Percentiles rank a stretch among this genome's conserved stretches.
Evolutionary conservation across 2,329 filamentous ascomycete species (phyloP).

Genomic region (Lachnellula willkommii): DNA sequence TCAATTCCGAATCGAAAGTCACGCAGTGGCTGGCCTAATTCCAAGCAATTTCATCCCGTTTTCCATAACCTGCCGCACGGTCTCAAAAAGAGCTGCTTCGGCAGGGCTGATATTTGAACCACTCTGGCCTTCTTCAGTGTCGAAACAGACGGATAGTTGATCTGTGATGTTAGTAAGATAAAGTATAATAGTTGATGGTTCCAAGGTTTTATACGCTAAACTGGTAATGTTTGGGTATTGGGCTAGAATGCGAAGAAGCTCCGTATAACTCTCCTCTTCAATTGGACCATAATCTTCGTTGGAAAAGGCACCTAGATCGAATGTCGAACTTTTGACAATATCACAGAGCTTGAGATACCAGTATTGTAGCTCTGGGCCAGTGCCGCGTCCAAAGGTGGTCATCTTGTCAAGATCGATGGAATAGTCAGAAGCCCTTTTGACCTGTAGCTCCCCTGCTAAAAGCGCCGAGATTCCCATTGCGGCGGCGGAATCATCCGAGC

Average conservation of each 20-base stretch:
- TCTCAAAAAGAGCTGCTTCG: slow-evolving; percentile 6
- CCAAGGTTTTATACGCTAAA: slow-evolving; percentile 6
- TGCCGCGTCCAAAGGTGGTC: slow-evolving; percentile 62
- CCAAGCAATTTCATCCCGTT: slow-evolving; percentile 14
- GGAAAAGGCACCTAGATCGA: not conserved
- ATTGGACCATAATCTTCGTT: slow-evolving; percentile 4
- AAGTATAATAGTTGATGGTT: slow-evolving; percentile 5
- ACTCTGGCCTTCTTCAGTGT: not conserved
- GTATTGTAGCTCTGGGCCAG: slow-evolving; percentile 61
- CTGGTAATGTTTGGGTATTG: slow-evolving; percentile 11
- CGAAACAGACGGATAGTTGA: slow-evolving; percentile 5
- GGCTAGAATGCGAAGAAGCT: slow-evolving; percentile 9
- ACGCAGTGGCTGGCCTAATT: not conserved
- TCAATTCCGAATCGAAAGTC: not conserved
- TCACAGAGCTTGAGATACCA: slow-evolving; percentile 55
- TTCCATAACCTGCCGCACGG: slow-evolving; percentile 5
- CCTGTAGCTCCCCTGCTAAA: slow-evolving; percentile 61
- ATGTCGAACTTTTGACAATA: not conserved
- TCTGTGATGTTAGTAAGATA: slow-evolving; percentile 10
- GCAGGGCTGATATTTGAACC: not conserved
- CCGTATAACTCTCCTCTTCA: slow-evolving; percentile 1
- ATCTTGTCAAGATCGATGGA: slow-evolving; percentile 61
- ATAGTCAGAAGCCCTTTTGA: slow-evolving; percentile 61
- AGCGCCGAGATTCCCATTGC: slow-evolving; percentile 5
- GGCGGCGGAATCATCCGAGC: not conserved